Evolutionary conservation across 2,329 filamentous ascomycete species (phyloP), one percentile per base, ranked within the genome.

Genomic region (Fusarium anguioides): DNA sequence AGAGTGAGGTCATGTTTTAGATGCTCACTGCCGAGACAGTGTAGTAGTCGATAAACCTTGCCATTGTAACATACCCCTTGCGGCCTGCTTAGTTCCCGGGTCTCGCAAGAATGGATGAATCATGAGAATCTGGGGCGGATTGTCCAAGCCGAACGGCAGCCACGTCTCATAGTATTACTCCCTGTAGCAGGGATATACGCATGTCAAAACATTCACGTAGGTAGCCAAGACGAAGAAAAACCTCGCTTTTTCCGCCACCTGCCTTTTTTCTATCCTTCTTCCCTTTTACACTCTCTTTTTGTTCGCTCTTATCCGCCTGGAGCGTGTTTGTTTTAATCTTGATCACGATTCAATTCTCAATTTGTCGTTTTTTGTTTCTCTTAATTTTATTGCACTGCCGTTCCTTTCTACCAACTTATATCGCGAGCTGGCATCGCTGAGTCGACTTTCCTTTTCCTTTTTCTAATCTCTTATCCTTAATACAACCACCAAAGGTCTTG

Each of bases 351-450:
- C 58, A 21, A 63, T 64, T 64, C 60, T 39, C 17, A n/a, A 18
- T 21, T 44, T 39, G 26, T 60, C 40, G 35, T 48, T 44, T 35
- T n/a, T 49, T 55, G 18, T 54, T 39, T 59, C 57, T n/a, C n/a
- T n/a, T 58, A 31, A 31, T 58, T 51, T 37, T 50, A 48, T 31
- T 46, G n/a, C 36, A 49, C 40, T 31, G 46, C 24, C 46, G 46
- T 47, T 64, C 60, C 14, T 66, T 63, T 49, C 33, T 44, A 20
- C 20, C 11, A 17, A 33, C 15, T 24, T 35, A 45, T 47, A 40
- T n/a, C 27, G 63, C 63, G 63, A 66, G 49, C 63, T 66, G 63
- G 63, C 52, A 66, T 66, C 63, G 63, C 63, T 10, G 21, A 47
- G n/a, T 52, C 17, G 50, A 33, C 24, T 39, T 55, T 42, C 29